Percentiles rank a stretch among this genome's conserved stretches.
phyloP scores from a whole-genome alignment of 345 rosid species.

The Citrus mangshanensis region DNA sequence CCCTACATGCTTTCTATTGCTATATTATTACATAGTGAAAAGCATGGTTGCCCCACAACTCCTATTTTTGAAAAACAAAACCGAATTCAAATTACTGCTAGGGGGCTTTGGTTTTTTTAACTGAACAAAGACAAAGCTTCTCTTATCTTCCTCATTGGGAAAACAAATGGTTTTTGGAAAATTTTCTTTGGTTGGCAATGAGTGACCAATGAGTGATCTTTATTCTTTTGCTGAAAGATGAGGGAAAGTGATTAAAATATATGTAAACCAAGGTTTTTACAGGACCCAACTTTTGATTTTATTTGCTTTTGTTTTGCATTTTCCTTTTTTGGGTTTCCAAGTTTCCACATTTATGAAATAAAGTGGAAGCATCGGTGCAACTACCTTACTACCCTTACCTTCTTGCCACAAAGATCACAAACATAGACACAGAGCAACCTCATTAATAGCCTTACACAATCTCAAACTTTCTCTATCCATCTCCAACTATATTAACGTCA shows the following conservation, averaged over 20 bases:
- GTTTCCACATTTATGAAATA: conserved; percentile 31
- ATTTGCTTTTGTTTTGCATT: conserved; percentile 11
- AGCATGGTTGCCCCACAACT: too few species aligned
- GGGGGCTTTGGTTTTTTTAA: conserved; percentile 18
- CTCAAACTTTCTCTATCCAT: neutral
- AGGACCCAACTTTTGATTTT: conserved; percentile 11
- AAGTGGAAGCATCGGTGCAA: conserved; percentile 99
- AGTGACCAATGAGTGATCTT: conserved; percentile 22
- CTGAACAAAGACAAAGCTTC: conserved; percentile 29
- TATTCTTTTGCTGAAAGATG: conserved; percentile 39
- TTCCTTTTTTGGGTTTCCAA: conserved; percentile 31
- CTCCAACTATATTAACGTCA: neutral
- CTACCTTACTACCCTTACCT: conserved; percentile 40
- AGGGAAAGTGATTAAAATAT: conserved; percentile 33
- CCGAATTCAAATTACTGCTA: conserved; percentile 26
- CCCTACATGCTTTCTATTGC: too few species aligned
- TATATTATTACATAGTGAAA: too few species aligned
- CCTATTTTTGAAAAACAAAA: conserved; percentile 9
- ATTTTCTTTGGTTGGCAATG: conserved; percentile 24
- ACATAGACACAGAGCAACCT: neutral
- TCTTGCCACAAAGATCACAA: neutral
- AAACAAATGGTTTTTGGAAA: conserved; percentile 17
- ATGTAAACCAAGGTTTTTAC: neutral
- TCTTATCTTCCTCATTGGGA: conserved; percentile 8
- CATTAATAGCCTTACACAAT: neutral